Conservation (phyloP, 2,329 filamentous ascomycete genomes). For the Penicillium sp. region DNA sequence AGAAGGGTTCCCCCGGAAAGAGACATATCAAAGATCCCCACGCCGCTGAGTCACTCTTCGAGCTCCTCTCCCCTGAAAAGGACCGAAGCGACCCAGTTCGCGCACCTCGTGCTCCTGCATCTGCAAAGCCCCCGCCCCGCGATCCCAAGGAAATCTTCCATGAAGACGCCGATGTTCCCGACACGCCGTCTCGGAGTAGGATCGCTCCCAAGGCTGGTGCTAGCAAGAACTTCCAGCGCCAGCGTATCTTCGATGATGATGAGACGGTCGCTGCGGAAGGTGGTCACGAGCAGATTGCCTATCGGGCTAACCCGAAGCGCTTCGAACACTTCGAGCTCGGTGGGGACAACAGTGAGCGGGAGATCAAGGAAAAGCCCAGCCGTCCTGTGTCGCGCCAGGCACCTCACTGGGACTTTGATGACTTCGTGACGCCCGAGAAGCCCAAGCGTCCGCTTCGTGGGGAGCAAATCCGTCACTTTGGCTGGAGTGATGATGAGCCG, state of each 20-base stretch:
- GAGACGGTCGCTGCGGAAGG: too few relatives aligned
- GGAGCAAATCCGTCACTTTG: constrained; percentile 65
- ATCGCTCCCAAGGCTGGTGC: too few relatives aligned
- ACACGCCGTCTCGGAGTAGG: too few relatives aligned
- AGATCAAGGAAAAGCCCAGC: constrained; percentile 23
- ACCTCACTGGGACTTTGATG: constrained; percentile 77
- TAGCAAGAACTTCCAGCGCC: too few relatives aligned
- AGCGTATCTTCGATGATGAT: too few relatives aligned
- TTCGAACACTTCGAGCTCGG: constrained; percentile 51
- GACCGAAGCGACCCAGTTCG: too few relatives aligned
- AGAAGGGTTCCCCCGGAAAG: constrained; percentile 38
- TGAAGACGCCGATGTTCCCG: too few relatives aligned
- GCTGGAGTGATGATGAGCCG: constrained; percentile 62
- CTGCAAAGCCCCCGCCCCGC: too few relatives aligned
- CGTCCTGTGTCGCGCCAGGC: constrained; percentile 45
- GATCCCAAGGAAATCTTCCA: too few relatives aligned
- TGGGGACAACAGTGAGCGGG: constrained; percentile 23
- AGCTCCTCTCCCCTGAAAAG: constrained; percentile 45
- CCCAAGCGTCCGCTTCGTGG: constrained; percentile 53
- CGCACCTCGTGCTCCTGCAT: too few relatives aligned
- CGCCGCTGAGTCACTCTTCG: constrained; percentile 55
- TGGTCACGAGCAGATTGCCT: too few relatives aligned
- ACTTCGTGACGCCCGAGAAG: constrained; percentile 78
- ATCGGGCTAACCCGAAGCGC: too few relatives aligned
- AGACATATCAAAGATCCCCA: constrained; percentile 38